phyloP scores from a whole-genome alignment of 1,284 basidiomycete species.

The Irpex sp. region DNA sequence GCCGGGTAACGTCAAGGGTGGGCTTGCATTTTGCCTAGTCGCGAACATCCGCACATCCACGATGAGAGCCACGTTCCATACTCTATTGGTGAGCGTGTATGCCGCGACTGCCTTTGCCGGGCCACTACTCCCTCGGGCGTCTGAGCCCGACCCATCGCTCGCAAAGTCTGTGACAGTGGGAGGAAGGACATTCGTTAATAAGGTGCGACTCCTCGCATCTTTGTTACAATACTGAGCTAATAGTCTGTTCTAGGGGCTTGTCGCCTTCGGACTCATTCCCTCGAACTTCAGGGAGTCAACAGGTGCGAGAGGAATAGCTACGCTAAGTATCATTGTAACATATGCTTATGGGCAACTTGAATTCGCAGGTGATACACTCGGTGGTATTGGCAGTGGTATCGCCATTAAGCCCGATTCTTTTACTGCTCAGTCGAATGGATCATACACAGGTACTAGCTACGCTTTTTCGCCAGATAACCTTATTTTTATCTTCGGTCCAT shows the following conservation, averaged over 20 bases:
- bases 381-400: constrained; percentile 36
- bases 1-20: background rate
- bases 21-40: background rate
- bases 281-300: constrained; percentile 34
- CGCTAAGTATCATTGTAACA: background rate
- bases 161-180: constrained; percentile 8
- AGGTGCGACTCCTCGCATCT: constrained; percentile 3
- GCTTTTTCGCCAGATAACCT: background rate
- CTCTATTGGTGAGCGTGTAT: background rate
- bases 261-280: constrained; percentile 36
- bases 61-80: constrained; percentile 5
- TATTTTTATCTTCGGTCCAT: constrained; percentile 7
- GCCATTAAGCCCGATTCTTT: constrained; percentile 31
- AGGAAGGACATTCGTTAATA: constrained; percentile 14
- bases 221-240: background rate
- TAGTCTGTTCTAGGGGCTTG: constrained; percentile 27
- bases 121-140: background rate
- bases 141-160: constrained; percentile 13
- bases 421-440: constrained; percentile 20
- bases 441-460: constrained; percentile 23
- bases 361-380: constrained; percentile 31
- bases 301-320: constrained; percentile 17
- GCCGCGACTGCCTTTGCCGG: constrained; percentile 3
- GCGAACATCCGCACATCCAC: background rate
- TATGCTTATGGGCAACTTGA: constrained; percentile 5